Evolutionary conservation across 2,329 filamentous ascomycete genomes (phyloP), one percentile per base, ranked within the genome.

Genomic region (Xylaria sp.): DNA sequence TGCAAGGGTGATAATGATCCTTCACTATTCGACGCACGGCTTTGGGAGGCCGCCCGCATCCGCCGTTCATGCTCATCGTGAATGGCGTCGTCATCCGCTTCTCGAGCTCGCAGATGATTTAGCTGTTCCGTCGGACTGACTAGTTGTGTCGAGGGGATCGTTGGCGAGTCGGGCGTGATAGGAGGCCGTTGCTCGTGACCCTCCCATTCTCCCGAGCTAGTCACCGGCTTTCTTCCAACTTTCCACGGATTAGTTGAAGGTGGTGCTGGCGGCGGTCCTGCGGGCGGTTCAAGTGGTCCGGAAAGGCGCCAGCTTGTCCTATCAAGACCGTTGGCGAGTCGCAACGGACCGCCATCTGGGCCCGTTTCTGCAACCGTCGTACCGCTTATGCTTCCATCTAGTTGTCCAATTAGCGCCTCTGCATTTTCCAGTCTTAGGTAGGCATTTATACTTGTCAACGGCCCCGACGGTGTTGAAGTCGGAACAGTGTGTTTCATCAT

Each of bases 401-500:
- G 67, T 69, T 76, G 72, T 66, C 72, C 69, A 67, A 76, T 76
- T 64, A 75, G 74, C 63, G 46, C 74, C 50, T 72, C 69, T 65
- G 64, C 69, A 58, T 58, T 71, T 63, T 67, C 58, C 50, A 67
- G 56, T 66, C 69, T 72, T 63, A 73, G 71, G 68, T 72, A 65
- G 59, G 73, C 51, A 50, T 69, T 66, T 72, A 76, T 76, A 73
- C 75, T 78, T 62, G 74, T 71, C 15, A 28, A 54, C 18, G 31
- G 57, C 54, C 48, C 68, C 67, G 63, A 59, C n/a, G 65, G 18
- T 55, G 65, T 56, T 6, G 76, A 69, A 25, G 66, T 70, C 2
- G 76, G 72, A 34, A 72, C 69, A 62, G 84, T 82, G 13, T 89
- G 81, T 74, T 84, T 88, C 83, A 89, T 88, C 83, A 89, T 85